Evolutionary conservation across 129 eudicot species (phyloP).

Genomic region (Erigeron canadensis): DNA sequence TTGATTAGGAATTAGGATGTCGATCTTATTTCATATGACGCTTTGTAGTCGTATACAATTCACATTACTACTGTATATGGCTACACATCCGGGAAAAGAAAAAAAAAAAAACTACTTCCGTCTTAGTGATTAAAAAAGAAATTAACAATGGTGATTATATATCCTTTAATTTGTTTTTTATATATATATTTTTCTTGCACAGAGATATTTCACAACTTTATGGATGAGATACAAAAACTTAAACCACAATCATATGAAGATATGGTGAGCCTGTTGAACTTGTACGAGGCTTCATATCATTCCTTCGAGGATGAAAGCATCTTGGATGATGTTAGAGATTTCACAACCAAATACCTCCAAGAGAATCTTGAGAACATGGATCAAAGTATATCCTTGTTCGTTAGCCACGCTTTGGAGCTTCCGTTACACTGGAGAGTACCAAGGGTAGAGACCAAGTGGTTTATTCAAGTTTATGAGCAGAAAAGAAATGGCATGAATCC

Average conservation of each 20-base stretch:
- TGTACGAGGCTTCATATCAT: conserved; percentile 33
- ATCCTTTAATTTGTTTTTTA: too few species aligned
- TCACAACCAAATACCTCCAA: conserved; percentile 13
- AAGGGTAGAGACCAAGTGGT: conserved; percentile 30
- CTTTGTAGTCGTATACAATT: too few species aligned
- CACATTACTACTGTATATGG: too few species aligned
- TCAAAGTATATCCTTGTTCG: conserved; percentile 9
- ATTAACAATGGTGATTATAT: too few species aligned
- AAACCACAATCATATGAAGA: background rate
- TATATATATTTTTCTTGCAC: too few species aligned
- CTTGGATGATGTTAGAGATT: conserved; percentile 24
- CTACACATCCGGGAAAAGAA: too few species aligned
- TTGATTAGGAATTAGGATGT: too few species aligned
- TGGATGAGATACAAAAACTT: background rate
- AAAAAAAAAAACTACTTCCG: too few species aligned
- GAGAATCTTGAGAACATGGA: conserved; percentile 5
- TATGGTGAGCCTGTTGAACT: conserved; percentile 19
- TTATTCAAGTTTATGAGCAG: conserved; percentile 14
- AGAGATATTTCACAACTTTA: conserved; percentile 20
- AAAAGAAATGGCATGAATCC: background rate
- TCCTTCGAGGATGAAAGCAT: conserved; percentile 28
- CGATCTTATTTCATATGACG: too few species aligned
- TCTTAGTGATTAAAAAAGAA: too few species aligned
- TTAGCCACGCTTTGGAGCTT: conserved; percentile 30
- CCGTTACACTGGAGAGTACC: conserved; percentile 31